Conservation (phyloP, 192 early-diverging fungal species). For the Neocallimastix lanati region DNA sequence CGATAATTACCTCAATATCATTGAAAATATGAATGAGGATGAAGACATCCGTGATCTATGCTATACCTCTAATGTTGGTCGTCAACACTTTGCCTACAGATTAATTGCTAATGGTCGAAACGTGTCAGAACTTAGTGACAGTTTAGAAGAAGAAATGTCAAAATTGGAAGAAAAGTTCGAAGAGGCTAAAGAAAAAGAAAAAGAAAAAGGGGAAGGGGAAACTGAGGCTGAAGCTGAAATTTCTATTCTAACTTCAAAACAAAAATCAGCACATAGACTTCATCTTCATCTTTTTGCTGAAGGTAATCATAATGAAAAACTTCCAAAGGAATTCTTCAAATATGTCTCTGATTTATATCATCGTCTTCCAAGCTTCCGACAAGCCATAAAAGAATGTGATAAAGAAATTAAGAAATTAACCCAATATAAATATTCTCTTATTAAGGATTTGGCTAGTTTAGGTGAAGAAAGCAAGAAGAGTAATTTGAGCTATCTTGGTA, state of each 20-base stretch:
- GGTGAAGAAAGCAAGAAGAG: neutral
- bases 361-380: neutral
- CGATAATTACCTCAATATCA: neutral
- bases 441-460: neutral
- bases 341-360: neutral
- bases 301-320: neutral
- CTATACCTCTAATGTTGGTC: neutral
- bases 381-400: neutral
- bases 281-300: neutral
- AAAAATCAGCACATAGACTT: neutral
- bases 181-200: too few species aligned
- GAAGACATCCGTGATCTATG: neutral
- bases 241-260: too few species aligned
- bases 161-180: neutral
- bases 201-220: too few species aligned
- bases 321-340: neutral
- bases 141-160: neutral
- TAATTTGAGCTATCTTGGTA: neutral
- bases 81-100: neutral
- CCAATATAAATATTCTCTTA: neutral
- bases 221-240: too few species aligned
- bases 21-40: neutral
- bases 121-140: neutral
- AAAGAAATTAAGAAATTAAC: neutral
- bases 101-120: neutral